Evolutionary conservation across 805 yeast genomes (phyloP), one percentile per base, ranked within the genome.

Genomic region (Yarrowia alimentaria): DNA sequence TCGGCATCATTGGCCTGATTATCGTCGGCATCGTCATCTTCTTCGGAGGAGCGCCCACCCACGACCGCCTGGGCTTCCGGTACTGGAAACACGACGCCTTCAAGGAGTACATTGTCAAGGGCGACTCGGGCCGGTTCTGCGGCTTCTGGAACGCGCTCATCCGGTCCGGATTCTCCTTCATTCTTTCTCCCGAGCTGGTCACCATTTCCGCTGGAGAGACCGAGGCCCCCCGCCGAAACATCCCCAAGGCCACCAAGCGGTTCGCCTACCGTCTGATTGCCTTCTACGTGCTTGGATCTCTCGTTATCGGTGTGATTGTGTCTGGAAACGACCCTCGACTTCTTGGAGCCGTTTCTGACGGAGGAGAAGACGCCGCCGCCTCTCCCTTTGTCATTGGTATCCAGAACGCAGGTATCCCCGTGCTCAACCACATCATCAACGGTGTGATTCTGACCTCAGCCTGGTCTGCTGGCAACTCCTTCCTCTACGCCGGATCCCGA

Each of bases 151-250:
- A 81, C 5, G 87, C 89, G 1, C 66, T 81, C 6, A 67, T 81
- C 45, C 78, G 83, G 22, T 81, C 88, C 0, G 74, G 88, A 0
- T 86, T 83, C 66, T 85, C 93, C 0, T 86, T 82, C 60, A 80
- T 84, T 53, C 91, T 94, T 0, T 82, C 88, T 1, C 71, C 80
- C 51, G 95, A 86, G 58, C 80, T 85, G 65, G 88, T 87, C n/a
- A 79, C 86, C 54, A 80, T 86, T 53, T 90, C 93, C 1, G 88
- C 91, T 2, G 85, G 90, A 65, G 95, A 86, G 64, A 84, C 91
- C 13, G 74, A 80, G 54, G 80, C 84, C 53, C 95, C 95, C 6
- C 71, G 93, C 56, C 77, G 75, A 55, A 81, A 90, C 0, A 73
- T 86, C 20, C 94, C 94, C 6, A 75, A 80, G 22, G 91, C 93